Evolutionary conservation across 2,329 filamentous ascomycete species (phyloP).

Genomic region (Sclerotinia sclerotiorum): DNA sequence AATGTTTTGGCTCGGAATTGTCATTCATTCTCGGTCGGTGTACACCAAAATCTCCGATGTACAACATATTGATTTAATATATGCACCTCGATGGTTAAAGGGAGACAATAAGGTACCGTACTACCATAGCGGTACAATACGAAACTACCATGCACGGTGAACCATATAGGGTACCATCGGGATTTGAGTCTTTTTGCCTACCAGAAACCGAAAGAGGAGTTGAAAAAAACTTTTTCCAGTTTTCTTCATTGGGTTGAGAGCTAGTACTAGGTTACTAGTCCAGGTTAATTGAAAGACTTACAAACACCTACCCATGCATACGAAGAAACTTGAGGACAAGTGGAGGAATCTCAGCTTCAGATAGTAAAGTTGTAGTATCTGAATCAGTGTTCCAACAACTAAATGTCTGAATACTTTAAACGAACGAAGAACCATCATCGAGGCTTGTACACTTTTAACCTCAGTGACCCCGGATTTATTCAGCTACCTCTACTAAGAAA

Average conservation of each 20-base stretch:
- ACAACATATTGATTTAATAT: not conserved
- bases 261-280: not conserved
- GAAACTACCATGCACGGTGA: not conserved
- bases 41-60: not conserved
- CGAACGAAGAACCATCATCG: not conserved
- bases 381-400: not conserved
- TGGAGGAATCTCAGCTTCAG: no score
- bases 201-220: not conserved
- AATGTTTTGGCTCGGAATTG: not conserved
- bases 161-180: not conserved
- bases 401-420: constrained; percentile 1
- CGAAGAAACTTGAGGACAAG: not conserved
- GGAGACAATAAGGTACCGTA: not conserved
- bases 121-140: not conserved
- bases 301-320: not conserved
- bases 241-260: not conserved
- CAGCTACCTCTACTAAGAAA: not conserved
- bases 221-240: no score
- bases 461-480: not conserved
- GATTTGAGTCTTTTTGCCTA: not conserved
- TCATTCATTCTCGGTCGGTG: not conserved
- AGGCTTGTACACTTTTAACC: not conserved
- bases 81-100: not conserved
- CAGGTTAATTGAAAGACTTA: no score
- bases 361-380: no score